These are phyloP conservation scores for Malassezia pachydermatis DNA, from an alignment of 1,284 basidiomycete genomes.

Conservation along the genomic window DNA sequence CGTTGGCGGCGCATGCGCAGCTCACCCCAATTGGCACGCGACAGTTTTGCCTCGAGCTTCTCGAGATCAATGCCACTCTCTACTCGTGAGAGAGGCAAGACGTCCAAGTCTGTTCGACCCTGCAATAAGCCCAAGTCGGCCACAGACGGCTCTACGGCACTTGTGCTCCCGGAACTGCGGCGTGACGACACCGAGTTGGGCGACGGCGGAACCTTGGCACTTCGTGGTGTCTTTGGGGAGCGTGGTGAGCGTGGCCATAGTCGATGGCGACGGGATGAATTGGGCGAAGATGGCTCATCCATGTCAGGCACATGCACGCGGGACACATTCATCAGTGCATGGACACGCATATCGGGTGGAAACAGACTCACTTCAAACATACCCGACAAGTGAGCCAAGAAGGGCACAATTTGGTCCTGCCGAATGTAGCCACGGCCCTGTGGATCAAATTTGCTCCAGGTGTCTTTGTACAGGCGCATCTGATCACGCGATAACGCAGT, in stretches of 20 bases:
- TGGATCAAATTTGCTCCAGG: slow-evolving; percentile 77
- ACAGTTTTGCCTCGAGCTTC: slow-evolving; percentile 20
- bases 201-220: not conserved
- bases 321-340: slow-evolving; percentile 17
- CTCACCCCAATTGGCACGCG: slow-evolving; percentile 22
- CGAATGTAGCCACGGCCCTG: slow-evolving; percentile 67
- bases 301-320: not conserved
- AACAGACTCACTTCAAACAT: slow-evolving; percentile 37
- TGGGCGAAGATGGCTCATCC: slow-evolving; percentile 2
- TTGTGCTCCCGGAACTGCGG: not conserved
- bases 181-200: not conserved
- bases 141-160: not conserved
- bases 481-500: slow-evolving; percentile 69
- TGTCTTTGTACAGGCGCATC: slow-evolving; percentile 67
- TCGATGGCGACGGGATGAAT: not conserved
- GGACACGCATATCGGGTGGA: slow-evolving; percentile 23
- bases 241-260: not conserved
- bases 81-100: not conserved
- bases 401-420: slow-evolving; percentile 63
- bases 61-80: slow-evolving; percentile 25
- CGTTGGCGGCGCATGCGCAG: slow-evolving; percentile 29
- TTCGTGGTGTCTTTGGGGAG: not conserved
- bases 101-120: too few species aligned
- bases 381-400: slow-evolving; percentile 54
- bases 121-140: not conserved